Percentiles rank a stretch among this genome's conserved stretches.
phyloP scores from a whole-genome alignment of 768 basidiomycete genomes.

The Podaxis sp. region DNA sequence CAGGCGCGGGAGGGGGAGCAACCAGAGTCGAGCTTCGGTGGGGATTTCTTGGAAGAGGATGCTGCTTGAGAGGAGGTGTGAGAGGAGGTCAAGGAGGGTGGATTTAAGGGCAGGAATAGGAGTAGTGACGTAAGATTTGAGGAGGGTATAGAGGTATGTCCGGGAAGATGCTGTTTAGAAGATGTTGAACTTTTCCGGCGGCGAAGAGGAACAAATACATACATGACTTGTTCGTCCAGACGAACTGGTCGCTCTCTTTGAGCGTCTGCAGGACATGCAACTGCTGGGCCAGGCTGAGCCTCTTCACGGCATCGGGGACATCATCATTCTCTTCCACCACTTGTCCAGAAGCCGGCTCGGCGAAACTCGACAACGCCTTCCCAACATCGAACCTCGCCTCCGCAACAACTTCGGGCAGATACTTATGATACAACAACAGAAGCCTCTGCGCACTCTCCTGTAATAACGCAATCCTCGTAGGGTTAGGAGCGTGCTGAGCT shows the following conservation, averaged over 20 bases:
- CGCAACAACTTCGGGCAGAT: conserved; percentile 67
- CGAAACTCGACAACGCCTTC: conserved; percentile 61
- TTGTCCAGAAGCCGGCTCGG: conserved; percentile 4
- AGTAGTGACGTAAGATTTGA: conserved; percentile 58
- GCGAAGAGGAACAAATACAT: conserved; percentile 20
- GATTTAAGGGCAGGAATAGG: conserved; percentile 43
- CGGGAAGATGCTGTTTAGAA: conserved; percentile 29
- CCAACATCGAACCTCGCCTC: conserved; percentile 87
- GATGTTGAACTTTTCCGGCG: background rate
- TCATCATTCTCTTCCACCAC: conserved; percentile 24
- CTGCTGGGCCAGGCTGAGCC: conserved; percentile 53
- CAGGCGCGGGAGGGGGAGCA: conserved; percentile 56
- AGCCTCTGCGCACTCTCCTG: conserved; percentile 80
- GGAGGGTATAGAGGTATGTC: conserved; percentile 70
- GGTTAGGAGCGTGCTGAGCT: conserved; percentile 18
- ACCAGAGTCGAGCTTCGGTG: conserved; percentile 73
- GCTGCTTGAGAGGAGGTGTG: conserved; percentile 64
- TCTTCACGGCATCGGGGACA: conserved; percentile 17
- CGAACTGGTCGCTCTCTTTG: conserved; percentile 76
- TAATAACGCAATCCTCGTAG: conserved; percentile 57
- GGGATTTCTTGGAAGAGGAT: conserved; percentile 79
- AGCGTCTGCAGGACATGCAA: conserved; percentile 77
- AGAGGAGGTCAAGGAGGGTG: conserved; percentile 50
- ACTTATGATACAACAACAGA: conserved; percentile 82
- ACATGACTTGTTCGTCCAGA: conserved; percentile 77